Evolutionary conservation across 1,139 yeast species (phyloP).

Genomic region (Komagataea norvegica): DNA sequence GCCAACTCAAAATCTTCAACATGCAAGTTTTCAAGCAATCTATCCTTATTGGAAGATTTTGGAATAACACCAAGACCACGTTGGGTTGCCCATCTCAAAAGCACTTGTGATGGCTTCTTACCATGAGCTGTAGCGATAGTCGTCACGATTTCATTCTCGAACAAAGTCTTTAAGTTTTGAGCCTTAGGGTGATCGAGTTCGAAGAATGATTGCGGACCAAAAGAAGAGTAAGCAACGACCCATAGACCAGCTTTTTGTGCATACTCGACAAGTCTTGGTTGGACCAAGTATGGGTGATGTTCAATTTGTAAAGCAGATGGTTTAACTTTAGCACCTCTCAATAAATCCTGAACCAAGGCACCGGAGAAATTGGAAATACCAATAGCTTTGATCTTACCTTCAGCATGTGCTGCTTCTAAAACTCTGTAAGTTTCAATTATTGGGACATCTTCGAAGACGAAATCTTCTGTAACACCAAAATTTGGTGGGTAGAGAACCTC

Average conservation of each 20-base stretch:
- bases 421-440: conserved; percentile 77
- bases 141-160: conserved; percentile 26
- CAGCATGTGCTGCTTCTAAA: conserved; percentile 55
- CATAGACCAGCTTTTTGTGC: conserved; percentile 59
- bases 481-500: conserved; percentile 53
- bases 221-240: conserved; percentile 83
- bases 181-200: conserved; percentile 55
- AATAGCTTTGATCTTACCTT: conserved; percentile 64
- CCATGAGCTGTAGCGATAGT: conserved; percentile 31
- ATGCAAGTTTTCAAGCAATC: conserved; percentile 42
- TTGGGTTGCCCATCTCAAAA: conserved; percentile 39
- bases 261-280: conserved; percentile 59
- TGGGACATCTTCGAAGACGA: conserved; percentile 60
- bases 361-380: conserved; percentile 85
- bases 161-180: conserved; percentile 47
- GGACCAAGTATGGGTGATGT: conserved; percentile 82
- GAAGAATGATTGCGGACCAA: conserved; percentile 74
- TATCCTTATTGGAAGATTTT: conserved; percentile 41
- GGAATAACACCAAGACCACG: conserved; percentile 42
- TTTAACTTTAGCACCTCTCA: conserved; percentile 43
- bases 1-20: conserved; percentile 38
- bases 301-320: conserved; percentile 53
- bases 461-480: conserved; percentile 51
- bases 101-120: conserved; percentile 34
- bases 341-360: conserved; percentile 66